Evolutionary conservation across 1,284 basidiomycete species (phyloP), one percentile per base, ranked within the genome.

Genomic region (Entoloma clypeatum): DNA sequence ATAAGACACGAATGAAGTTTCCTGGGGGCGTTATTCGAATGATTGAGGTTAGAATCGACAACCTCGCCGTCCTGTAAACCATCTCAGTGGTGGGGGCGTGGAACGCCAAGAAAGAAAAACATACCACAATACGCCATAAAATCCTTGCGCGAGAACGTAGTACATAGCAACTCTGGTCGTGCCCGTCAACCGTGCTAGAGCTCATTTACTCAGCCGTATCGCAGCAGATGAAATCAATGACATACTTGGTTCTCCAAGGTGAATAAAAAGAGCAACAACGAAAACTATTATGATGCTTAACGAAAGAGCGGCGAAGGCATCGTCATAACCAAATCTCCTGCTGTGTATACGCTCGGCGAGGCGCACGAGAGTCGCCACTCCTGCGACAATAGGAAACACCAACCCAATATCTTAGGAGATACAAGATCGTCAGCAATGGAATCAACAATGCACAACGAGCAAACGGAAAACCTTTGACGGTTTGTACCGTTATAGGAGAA

Each of bases 1-100:
- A 45, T 2, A 60, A 37, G 11, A 52, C 9, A 14, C 33, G 45
- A 11, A 49, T 49, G 17, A 52, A 19, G 11, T 24, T 47, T 17
- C 43, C 44, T 21, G 48, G 41, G 3, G 48, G 26, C 6, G 51
- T 50, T 11, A 57, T 44, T 4, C 58, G 52, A 26, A 58, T 49
- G 14, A 58, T 35, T 7, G 53, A 54, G 35, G 57, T 47, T 13
- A 60, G 44, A 24, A 60, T 56, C 8, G 58, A 60, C 21, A 57
- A 31, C 10, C 58, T 44, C 10, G 53, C 50, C 21, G 53, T 41
- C 57, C 57, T 58, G 29, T 11, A 13, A 17, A 10, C 10, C 4
- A 23, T 16, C 13, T 14, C 9, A 13, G 25, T 11, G 2, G 9
- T 3, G 8, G 27, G 19, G 19, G n/a, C n/a, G 3, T 22, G 21